phyloP scores from a whole-genome alignment of 2,329 filamentous ascomycete genomes.

The Graphilbum fragrans region DNA sequence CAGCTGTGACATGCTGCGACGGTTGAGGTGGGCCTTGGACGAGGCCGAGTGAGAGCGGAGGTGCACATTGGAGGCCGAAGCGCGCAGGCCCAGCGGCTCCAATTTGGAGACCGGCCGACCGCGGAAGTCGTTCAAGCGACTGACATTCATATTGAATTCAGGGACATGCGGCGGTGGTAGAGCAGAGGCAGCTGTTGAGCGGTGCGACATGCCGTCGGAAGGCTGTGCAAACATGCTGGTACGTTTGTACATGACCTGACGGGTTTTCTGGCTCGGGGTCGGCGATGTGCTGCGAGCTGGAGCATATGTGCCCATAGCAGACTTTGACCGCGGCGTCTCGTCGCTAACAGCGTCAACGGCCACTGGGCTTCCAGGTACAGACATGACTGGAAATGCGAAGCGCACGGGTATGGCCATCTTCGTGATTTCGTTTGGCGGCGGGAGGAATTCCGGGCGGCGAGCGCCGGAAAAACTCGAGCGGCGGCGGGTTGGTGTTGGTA shows the following conservation, averaged over 20 bases:
- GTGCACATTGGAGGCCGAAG: constrained; percentile 11
- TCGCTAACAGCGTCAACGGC: background rate
- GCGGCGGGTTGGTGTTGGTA: too few species aligned
- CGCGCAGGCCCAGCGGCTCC: constrained; percentile 2
- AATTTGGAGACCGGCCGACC: constrained; percentile 1
- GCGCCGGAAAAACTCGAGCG: too few species aligned
- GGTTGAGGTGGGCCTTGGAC: constrained; percentile 14
- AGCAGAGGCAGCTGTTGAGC: too few species aligned
- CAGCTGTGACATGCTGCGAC: constrained; percentile 39
- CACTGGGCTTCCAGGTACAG: background rate
- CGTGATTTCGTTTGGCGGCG: too few species aligned
- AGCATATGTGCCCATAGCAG: background rate
- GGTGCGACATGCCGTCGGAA: too few species aligned
- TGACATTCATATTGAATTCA: background rate
- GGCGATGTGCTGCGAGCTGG: background rate
- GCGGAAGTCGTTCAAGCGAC: background rate
- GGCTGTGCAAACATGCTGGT: constrained; percentile 14
- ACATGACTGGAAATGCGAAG: too few species aligned
- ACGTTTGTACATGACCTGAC: constrained; percentile 10
- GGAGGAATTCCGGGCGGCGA: too few species aligned
- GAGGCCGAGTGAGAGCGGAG: constrained; percentile 12
- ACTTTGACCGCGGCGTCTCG: background rate
- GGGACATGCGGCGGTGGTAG: background rate
- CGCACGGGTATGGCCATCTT: too few species aligned
- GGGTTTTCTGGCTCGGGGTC: background rate